These are phyloP conservation scores for Eucalyptus grandis DNA, from an alignment of 345 rosid genomes.

Conservation along the genomic window DNA sequence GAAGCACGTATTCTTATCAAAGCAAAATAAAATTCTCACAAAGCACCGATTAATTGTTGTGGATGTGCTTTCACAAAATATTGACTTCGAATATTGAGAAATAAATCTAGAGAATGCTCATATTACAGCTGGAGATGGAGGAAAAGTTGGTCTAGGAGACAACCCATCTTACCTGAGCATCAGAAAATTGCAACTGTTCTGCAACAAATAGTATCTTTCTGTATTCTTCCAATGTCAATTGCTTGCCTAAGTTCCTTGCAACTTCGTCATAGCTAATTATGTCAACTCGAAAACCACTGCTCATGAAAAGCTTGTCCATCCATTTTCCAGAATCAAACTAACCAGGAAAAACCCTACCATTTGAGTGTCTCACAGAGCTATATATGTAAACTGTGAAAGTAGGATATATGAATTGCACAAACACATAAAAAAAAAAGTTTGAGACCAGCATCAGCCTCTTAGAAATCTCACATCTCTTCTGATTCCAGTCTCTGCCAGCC, in stretches of 20 bases:
- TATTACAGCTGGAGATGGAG: neutral
- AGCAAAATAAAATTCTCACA: neutral
- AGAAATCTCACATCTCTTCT: constrained; percentile 26
- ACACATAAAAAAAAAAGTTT: neutral
- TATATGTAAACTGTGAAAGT: neutral
- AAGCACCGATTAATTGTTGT: neutral
- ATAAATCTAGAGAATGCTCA: neutral
- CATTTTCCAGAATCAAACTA: constrained; percentile 42
- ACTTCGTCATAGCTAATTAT: constrained; percentile 33
- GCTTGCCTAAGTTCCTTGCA: constrained; percentile 45
- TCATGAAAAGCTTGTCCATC: constrained; percentile 62
- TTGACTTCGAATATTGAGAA: neutral
- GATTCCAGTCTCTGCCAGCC: constrained; percentile 48
- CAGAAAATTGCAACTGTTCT: constrained; percentile 70
- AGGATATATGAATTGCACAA: neutral
- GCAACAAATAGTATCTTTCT: constrained; percentile 51
- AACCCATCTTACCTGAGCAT: constrained; percentile 56
- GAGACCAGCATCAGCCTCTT: neutral
- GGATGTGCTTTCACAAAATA: neutral
- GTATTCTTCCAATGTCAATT: constrained; percentile 20
- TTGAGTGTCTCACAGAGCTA: neutral
- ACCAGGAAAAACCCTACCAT: neutral
- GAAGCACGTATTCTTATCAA: neutral
- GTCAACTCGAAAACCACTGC: constrained; percentile 48
- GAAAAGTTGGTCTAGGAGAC: neutral